phyloP scores from a whole-genome alignment of 1,139 yeast species.

The Debaryomyces sp. region DNA sequence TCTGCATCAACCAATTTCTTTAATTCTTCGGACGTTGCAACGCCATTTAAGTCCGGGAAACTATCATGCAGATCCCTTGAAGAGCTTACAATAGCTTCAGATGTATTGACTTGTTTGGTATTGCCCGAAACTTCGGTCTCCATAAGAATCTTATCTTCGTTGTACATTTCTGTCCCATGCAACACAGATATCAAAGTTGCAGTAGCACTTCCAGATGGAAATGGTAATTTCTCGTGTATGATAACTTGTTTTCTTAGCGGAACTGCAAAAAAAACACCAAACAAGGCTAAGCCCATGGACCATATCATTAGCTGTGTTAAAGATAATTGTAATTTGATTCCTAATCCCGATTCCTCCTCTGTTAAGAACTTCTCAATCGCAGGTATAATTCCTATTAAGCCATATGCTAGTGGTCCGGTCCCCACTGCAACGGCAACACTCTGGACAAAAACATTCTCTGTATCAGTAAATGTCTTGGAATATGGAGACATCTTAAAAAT shows the following conservation, averaged over 20 bases:
- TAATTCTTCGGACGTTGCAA: constrained; percentile 18
- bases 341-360: constrained; percentile 73
- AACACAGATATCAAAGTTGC: constrained; percentile 89
- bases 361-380: constrained; percentile 90
- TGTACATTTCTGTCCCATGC: constrained; percentile 64
- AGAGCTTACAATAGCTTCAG: not conserved
- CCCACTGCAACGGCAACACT: constrained; percentile 96
- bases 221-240: constrained; percentile 79
- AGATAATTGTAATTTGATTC: constrained; percentile 39
- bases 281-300: constrained; percentile 85
- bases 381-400: constrained; percentile 94
- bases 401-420: constrained; percentile 94
- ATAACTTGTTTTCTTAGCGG: constrained; percentile 86
- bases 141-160: constrained; percentile 30
- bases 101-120: not conserved
- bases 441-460: constrained; percentile 89
- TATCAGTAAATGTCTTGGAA: constrained; percentile 68
- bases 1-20: constrained; percentile 6
- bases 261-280: constrained; percentile 94
- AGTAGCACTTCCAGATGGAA: constrained; percentile 96
- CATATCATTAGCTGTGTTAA: constrained; percentile 65
- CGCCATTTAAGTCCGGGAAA: constrained; percentile 1
- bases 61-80: not conserved
- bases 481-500: constrained; percentile 62
- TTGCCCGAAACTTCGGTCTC: not conserved